phyloP scores from a whole-genome alignment of 2,329 filamentous ascomycete genomes.

The Fusarium sp. region DNA sequence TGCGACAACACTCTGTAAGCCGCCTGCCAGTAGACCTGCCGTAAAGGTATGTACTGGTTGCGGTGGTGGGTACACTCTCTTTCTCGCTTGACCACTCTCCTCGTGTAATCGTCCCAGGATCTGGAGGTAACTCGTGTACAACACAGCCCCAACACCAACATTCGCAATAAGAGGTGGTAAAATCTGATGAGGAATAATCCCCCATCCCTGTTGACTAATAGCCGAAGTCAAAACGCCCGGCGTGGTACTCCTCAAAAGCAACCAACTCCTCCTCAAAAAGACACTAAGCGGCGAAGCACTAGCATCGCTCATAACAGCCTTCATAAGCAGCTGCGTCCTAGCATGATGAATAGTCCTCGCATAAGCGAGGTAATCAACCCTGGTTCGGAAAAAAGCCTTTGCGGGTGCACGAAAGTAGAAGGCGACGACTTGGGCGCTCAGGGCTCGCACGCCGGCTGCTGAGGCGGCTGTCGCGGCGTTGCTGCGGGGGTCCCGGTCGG shows the following conservation, averaged over 20 bases:
- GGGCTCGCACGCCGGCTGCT: conserved; percentile 81
- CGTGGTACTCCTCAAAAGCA: conserved; percentile 68
- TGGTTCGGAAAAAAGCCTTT: conserved; percentile 89
- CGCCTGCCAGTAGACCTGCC: conserved; percentile 73
- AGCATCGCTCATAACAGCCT: conserved; percentile 49
- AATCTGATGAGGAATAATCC: conserved; percentile 77
- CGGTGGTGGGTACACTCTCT: conserved; percentile 74
- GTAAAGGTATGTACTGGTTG: conserved; percentile 68
- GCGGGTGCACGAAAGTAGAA: conserved; percentile 93
- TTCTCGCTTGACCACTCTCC: conserved; percentile 63
- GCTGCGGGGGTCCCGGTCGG: conserved; percentile 58
- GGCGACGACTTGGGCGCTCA: conserved; percentile 82
- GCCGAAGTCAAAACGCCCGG: conserved; percentile 73
- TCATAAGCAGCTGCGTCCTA: conserved; percentile 50
- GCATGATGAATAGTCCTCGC: conserved; percentile 62
- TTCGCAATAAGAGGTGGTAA: conserved; percentile 78
- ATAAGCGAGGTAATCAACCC: conserved; percentile 80
- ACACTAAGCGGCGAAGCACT: conserved; percentile 46
- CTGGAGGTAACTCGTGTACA: conserved; percentile 79
- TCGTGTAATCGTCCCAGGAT: conserved; percentile 71
- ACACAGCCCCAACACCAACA: conserved; percentile 73
- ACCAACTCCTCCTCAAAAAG: conserved; percentile 53
- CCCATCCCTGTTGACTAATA: conserved; percentile 74
- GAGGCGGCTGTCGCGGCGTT: conserved; percentile 76
- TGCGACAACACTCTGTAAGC: conserved; percentile 73